Evolutionary conservation across 495 filamentous ascomycete species (phyloP), one percentile per base, ranked within the genome.

Genomic region (Aspergillus diversus): DNA sequence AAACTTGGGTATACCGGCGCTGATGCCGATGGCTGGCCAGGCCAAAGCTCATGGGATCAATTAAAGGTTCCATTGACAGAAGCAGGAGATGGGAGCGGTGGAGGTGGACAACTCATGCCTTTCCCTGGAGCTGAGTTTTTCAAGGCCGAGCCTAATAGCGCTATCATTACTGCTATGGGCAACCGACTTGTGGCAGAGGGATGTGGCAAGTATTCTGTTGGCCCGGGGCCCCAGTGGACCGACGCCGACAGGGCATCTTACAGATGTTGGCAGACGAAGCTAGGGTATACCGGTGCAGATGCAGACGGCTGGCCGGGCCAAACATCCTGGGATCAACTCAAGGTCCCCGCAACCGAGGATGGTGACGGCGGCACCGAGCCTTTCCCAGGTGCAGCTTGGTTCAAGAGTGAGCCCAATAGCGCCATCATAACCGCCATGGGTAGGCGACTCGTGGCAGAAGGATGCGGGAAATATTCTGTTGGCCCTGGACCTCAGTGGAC

Each of bases 261-360:
- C 27, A 7, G 17, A 31, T 61, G 59, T 31, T 61, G 59, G 59
- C 59, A 61, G 37, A 51, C 46, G 35, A 47, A 61, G 51, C 35
- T 61, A 1, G 59, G 59, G 7, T 61, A 61, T 32, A 61, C 59
- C 27, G 51, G 51, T 21, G 50, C 59, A 3, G 59, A 55, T 13
- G 59, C 59, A 15, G 59, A 61, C 48, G 59, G 59, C 34, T 61
- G 59, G 59, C 59, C 59, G 9, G 59, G 59, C 7, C 50, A 61
- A 31, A 42, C 37, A 8, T 55, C 59, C 17, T 61, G 59, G 59
- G 59, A 61, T 35, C 35, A 49, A 32, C 17, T 61, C 7, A 61
- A 61, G 59, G 59, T 61, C 3, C 52, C 52, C 6, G 7, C 16
- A 15, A 55, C 52, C 52, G 21, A 55, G 32, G 32, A 31, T 15